phyloP scores from a whole-genome alignment of 2,329 filamentous ascomycete species.

The Aspergillus sp. region DNA sequence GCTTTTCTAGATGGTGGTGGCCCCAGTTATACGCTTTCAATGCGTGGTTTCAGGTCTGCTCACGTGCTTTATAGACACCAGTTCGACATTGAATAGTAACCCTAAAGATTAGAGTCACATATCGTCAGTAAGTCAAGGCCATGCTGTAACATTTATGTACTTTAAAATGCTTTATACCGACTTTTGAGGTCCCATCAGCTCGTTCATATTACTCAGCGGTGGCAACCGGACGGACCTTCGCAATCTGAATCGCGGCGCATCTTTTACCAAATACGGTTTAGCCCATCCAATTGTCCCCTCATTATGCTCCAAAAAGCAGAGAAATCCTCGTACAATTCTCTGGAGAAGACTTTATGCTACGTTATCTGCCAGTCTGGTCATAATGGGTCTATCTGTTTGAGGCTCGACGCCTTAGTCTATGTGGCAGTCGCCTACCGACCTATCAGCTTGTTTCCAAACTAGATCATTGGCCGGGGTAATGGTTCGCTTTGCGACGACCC shows the following conservation, averaged over 20 bases:
- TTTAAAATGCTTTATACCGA: too few species aligned
- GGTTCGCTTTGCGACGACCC: neutral
- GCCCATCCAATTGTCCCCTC: constrained; percentile 1
- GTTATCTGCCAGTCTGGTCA: neutral
- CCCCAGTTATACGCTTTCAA: too few species aligned
- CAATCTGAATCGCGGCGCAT: constrained; percentile 13
- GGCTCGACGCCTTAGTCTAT: neutral
- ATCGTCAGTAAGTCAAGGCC: too few species aligned
- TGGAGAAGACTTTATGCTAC: neutral
- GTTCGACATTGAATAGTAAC: too few species aligned
- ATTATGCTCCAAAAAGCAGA: neutral
- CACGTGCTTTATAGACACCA: too few species aligned
- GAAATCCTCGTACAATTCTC: neutral
- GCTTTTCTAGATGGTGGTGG: too few species aligned
- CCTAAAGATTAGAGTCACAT: too few species aligned
- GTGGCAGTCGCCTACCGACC: neutral
- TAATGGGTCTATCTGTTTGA: neutral
- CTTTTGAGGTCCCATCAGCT: too few species aligned
- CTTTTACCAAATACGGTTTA: constrained; percentile 24
- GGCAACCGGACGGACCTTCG: too few species aligned
- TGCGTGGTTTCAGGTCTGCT: too few species aligned
- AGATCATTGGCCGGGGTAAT: constrained; percentile 5
- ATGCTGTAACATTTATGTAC: too few species aligned
- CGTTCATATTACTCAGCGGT: neutral
- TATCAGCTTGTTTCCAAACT: neutral